phyloP scores from a whole-genome alignment of 768 basidiomycete species.

The Tylopilus intermedius region DNA sequence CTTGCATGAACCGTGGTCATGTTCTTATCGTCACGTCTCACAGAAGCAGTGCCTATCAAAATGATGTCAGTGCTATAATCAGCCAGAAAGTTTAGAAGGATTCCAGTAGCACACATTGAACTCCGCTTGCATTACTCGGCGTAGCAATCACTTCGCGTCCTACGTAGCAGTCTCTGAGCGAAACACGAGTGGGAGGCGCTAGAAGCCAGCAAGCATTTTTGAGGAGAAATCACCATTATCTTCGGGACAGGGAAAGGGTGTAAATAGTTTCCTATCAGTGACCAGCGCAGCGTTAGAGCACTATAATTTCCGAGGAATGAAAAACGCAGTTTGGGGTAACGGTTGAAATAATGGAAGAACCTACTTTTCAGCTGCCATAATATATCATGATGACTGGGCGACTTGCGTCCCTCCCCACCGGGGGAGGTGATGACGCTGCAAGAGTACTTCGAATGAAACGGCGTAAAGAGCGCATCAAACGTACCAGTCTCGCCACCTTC shows the following conservation, averaged over 20 bases:
- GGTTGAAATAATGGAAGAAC: conserved; percentile 14
- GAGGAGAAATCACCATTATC: conserved; percentile 5
- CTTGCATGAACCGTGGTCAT: not conserved
- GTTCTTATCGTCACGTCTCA: conserved; percentile 8
- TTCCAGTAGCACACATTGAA: conserved; percentile 9
- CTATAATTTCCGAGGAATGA: conserved; percentile 29
- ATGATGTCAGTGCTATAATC: conserved; percentile 23
- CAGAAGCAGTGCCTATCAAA: conserved; percentile 16
- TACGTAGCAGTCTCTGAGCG: conserved; percentile 1
- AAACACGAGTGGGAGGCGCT: conserved; percentile 2
- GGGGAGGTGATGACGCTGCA: conserved; percentile 10
- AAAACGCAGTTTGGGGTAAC: conserved; percentile 6
- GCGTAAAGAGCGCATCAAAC: conserved; percentile 20
- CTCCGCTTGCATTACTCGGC: conserved; percentile 14
- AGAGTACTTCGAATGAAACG: conserved; percentile 22
- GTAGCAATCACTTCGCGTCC: conserved; percentile 8
- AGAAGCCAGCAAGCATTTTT: conserved; percentile 10
- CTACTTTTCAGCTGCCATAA: conserved; percentile 5
- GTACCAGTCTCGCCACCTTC: conserved; percentile 19
- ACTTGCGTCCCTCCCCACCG: conserved; percentile 8
- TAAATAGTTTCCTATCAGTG: conserved; percentile 11
- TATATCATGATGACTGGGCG: conserved; percentile 6
- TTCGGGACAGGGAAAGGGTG: conserved; percentile 4
- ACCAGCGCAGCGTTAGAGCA: conserved; percentile 8
- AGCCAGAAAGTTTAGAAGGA: conserved; percentile 13